Evolutionary conservation across 768 basidiomycete genomes (phyloP).

Genomic region (Lyophyllum semitale): DNA sequence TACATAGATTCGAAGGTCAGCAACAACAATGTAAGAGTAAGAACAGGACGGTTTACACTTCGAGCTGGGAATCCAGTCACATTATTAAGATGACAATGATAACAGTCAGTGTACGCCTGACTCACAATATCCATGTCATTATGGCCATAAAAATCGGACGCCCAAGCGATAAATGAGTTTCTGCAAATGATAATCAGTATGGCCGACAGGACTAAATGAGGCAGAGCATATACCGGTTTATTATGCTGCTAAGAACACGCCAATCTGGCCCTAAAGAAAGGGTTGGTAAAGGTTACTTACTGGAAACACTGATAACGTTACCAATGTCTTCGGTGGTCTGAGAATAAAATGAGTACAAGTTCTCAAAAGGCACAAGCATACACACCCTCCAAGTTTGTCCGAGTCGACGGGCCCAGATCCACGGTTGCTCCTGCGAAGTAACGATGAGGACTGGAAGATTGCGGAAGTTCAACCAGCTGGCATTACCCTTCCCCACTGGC

Average conservation of each 20-base stretch:
- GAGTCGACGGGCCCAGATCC: constrained; percentile 42
- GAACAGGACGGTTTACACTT: constrained; percentile 42
- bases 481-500: constrained; percentile 65
- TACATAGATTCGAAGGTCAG: background rate
- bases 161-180: constrained; percentile 67
- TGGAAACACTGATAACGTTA: background rate
- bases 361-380: background rate
- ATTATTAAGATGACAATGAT: background rate
- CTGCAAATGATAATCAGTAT: constrained; percentile 28
- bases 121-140: constrained; percentile 73
- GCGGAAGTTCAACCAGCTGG: background rate
- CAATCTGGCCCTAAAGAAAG: constrained; percentile 37
- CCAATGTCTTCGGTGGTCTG: constrained; percentile 59
- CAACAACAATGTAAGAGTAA: background rate
- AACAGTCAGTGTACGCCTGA: constrained; percentile 2
- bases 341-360: constrained; percentile 1
- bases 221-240: constrained; percentile 53
- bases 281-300: background rate
- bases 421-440: constrained; percentile 50
- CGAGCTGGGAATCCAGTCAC: constrained; percentile 38
- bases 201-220: background rate
- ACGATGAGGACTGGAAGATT: background rate
- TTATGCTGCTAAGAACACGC: constrained; percentile 56
- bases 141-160: constrained; percentile 65
- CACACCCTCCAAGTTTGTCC: constrained; percentile 74